Evolutionary conservation across 441 rosid species (phyloP).

Genomic region (Biscutella laevigata): DNA sequence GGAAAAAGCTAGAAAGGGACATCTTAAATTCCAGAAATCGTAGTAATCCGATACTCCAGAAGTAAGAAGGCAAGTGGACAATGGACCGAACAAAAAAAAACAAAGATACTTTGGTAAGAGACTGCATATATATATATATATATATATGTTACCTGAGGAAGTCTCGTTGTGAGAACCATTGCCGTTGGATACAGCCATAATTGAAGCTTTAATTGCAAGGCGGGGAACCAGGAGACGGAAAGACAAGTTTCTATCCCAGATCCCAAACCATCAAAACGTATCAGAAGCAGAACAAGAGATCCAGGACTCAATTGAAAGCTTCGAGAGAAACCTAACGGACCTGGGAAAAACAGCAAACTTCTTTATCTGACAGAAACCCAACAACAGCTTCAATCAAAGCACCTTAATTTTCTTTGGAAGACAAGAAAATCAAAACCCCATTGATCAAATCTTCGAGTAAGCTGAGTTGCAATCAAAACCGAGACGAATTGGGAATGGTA

Average conservation of each 20-base stretch:
- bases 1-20: slow-evolving; percentile 2
- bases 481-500: background rate
- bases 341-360: background rate
- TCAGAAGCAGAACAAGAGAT: too few relatives aligned
- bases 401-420: background rate
- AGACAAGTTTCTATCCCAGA: slow-evolving; percentile 2
- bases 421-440: slow-evolving; percentile 8
- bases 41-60: background rate
- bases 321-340: background rate
- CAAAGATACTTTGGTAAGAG: background rate
- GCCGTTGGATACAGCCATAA: slow-evolving; percentile 23
- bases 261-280: slow-evolving; percentile 6
- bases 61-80: background rate
- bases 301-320: slow-evolving; percentile 6
- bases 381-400: slow-evolving; percentile 8
- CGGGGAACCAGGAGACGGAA: background rate
- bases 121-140: too few relatives aligned
- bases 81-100: background rate
- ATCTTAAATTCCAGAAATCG: background rate
- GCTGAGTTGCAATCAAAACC: slow-evolving; percentile 15
- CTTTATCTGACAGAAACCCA: slow-evolving; percentile 3
- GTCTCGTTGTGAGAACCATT: slow-evolving; percentile 11
- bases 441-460: slow-evolving; percentile 1
- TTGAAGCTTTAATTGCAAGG: slow-evolving; percentile 2
- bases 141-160: slow-evolving; percentile 24